Base-by-base conservation (phyloP, 2,329 filamentous ascomycete species). In the Colletotrichum horii region DNA sequence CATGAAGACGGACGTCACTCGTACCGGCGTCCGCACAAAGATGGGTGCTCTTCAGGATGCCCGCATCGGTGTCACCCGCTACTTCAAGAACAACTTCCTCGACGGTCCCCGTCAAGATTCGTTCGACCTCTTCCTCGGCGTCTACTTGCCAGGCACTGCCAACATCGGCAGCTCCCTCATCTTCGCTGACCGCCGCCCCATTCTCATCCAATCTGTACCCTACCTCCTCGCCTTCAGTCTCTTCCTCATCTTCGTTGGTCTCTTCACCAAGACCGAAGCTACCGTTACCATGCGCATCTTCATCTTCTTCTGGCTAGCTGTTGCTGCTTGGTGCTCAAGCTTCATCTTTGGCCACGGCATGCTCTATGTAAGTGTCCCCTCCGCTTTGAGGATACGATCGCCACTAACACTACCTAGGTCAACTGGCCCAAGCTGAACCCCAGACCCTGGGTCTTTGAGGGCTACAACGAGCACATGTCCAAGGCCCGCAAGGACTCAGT, bases 341-440 rank as follows among this genome's bases (percentile, higher is more conserved):
- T 99, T 99, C 83, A 93, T 99, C 79, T 89, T 92, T 81, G 90
- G 86, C 64, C 94, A 98, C 82, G 97, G 97, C 75, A 96, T 97
- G 89, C 92, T 99, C 80, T 99, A 97, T 82, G 97, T 98, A 91
- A 91, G 95, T 92, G 95, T 92, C 61, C 8, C 16, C 15, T 55
- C 61, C n/a, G n/a, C n/a, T n/a, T n/a, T n/a, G n/a, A n/a, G n/a
- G n/a, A n/a, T n/a, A n/a, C n/a, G n/a, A n/a, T n/a, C n/a, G n/a
- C n/a, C n/a, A n/a, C n/a, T n/a, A n/a, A 61, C 58, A 61, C n/a
- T 2, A 19, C 58, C 60, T 77, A 98, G 96, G 96, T 98, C 79
- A 98, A 98, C 86, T 99, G 97, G 97, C 97, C 97, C 12, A 98
- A 98, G 83, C 91, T 99, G 64, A 98, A 97, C 84, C 96, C 96